Conservation (phyloP, 495 filamentous ascomycete genomes). For the Podospora anserina region DNA sequence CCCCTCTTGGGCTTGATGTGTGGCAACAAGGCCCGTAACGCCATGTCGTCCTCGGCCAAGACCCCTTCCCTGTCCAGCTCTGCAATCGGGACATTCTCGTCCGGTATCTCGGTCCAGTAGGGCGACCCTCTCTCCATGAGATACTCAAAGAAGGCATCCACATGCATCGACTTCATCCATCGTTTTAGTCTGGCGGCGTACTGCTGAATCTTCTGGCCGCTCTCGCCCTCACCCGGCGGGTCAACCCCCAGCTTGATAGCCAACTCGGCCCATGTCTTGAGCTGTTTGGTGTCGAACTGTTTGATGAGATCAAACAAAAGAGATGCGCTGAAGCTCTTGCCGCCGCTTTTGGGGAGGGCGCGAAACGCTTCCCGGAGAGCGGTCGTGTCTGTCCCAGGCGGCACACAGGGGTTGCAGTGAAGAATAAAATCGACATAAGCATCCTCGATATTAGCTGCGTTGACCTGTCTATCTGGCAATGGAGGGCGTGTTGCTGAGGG, state of each 20-base stretch:
- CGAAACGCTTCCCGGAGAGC: constrained; percentile 79
- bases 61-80: constrained; percentile 80
- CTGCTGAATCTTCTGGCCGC: constrained; percentile 95
- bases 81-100: constrained; percentile 54
- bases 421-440: constrained; percentile 86
- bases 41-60: constrained; percentile 85
- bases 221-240: constrained; percentile 85
- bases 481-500: constrained; percentile 25
- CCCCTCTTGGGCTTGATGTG: constrained; percentile 89
- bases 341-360: constrained; percentile 83
- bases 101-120: constrained; percentile 83
- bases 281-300: constrained; percentile 77
- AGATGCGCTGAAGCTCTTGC: constrained; percentile 84
- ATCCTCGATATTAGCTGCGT: constrained; percentile 73
- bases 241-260: constrained; percentile 89
- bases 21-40: constrained; percentile 81
- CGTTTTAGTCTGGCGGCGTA: constrained; percentile 94
- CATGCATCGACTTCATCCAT: constrained; percentile 98
- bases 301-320: constrained; percentile 78
- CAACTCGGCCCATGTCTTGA: constrained; percentile 95
- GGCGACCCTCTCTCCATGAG: constrained; percentile 72
- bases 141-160: constrained; percentile 96
- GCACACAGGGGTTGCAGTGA: constrained; percentile 82
- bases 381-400: constrained; percentile 64
- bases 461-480: constrained; percentile 69